Evolutionary conservation across 2,329 filamentous ascomycete genomes (phyloP).

Genomic region (Knufia fluminis): DNA sequence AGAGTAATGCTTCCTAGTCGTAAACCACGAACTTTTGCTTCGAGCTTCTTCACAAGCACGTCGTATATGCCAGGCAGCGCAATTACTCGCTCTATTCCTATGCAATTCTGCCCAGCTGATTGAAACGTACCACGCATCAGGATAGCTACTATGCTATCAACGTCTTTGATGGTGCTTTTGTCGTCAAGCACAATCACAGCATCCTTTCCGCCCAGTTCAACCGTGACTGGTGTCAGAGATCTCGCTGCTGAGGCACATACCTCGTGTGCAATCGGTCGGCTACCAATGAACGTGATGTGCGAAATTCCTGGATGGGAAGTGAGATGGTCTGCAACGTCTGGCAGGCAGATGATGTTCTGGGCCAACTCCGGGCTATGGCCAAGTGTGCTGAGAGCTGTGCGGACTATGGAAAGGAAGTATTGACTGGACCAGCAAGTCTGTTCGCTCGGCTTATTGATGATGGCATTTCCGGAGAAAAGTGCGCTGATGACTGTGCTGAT

Average conservation of each 20-base stretch:
- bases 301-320: conserved; percentile 76
- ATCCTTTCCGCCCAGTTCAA: conserved; percentile 93
- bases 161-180: conserved; percentile 44
- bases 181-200: conserved; percentile 84
- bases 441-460: conserved; percentile 90
- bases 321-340: conserved; percentile 66
- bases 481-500: conserved; percentile 83
- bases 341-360: conserved; percentile 82
- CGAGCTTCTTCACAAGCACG: conserved; percentile 58
- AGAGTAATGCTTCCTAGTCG: conserved; percentile 64
- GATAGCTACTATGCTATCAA: conserved; percentile 67
- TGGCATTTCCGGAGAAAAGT: conserved; percentile 82
- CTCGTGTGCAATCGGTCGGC: conserved; percentile 72
- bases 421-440: conserved; percentile 85
- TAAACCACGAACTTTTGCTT: conserved; percentile 63
- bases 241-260: conserved; percentile 82
- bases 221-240: conserved; percentile 74
- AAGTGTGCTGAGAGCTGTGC: conserved; percentile 69
- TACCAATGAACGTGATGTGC: conserved; percentile 95
- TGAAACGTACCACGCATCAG: conserved; percentile 91
- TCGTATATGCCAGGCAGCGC: conserved; percentile 69
- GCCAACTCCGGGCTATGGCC: conserved; percentile 74
- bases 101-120: conserved; percentile 84
- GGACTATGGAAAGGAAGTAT: conserved; percentile 73
- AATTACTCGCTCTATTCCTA: conserved; percentile 90